Conservation (phyloP, 305 asterid species). For the Fraxinus baroniana region DNA sequence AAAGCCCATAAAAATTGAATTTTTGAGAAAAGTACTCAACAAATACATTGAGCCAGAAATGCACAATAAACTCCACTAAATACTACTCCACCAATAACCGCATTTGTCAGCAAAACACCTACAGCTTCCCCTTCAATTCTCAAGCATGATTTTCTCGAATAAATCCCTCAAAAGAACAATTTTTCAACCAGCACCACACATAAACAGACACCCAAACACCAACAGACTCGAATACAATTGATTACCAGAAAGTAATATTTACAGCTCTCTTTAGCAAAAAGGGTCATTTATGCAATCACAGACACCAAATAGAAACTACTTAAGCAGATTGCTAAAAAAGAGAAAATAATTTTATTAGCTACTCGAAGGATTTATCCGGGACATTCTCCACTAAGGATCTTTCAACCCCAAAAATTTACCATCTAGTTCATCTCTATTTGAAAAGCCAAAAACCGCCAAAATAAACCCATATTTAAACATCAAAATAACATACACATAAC, state of each 20-base stretch:
- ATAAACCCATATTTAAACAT: not conserved
- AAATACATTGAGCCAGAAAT: not conserved
- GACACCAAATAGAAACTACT: not conserved
- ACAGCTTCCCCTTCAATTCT: constrained; percentile 14
- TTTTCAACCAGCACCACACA: not conserved
- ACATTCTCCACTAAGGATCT: not conserved
- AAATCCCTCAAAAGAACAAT: not conserved
- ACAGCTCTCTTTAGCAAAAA: no score
- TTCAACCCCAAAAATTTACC: not conserved
- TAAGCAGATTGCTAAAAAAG: not conserved
- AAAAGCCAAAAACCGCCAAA: not conserved
- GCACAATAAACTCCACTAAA: not conserved
- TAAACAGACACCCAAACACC: not conserved
- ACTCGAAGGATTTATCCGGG: no score
- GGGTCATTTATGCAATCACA: not conserved
- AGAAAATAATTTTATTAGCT: not conserved
- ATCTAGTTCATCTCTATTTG: not conserved
- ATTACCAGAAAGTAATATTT: no score
- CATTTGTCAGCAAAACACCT: not conserved
- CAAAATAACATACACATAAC: not conserved
- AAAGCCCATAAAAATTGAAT: not conserved
- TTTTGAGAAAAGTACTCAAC: not conserved
- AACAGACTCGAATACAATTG: not conserved
- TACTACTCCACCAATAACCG: not conserved
- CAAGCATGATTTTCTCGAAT: not conserved